Evolutionary conservation across 192 early-diverging fungal genomes (phyloP), one percentile per base, ranked within the genome.

Genomic region (Thoreauomyces humboldtii): DNA sequence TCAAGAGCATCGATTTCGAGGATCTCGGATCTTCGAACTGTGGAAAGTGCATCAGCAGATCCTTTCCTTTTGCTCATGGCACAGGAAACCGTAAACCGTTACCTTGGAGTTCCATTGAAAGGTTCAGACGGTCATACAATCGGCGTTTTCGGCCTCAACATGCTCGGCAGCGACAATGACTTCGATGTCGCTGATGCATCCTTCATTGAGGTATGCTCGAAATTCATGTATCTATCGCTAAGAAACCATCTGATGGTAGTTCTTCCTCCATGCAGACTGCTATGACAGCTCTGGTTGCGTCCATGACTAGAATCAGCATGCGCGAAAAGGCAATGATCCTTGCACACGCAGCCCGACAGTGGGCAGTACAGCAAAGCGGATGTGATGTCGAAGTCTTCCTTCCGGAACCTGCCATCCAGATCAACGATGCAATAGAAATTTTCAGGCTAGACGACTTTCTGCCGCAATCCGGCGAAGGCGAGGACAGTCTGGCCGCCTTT

Each of bases 51-150:
- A n/a, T n/a, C n/a, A n/a, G n/a, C n/a, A n/a, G n/a, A n/a, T n/a
- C n/a, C n/a, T n/a, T n/a, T n/a, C n/a, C n/a, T n/a, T n/a, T n/a
- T n/a, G n/a, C n/a, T n/a, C n/a, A n/a, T n/a, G n/a, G n/a, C n/a
- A n/a, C n/a, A n/a, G n/a, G n/a, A n/a, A n/a, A n/a, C n/a, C n/a
- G n/a, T 57, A 2, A 31, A 44, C 15, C 55, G 54, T 52, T 75
- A 61, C 33, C 46, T 75, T 33, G 73, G 73, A 6, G 32, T 71
- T 2, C 73, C 73, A 5, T 15, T 75, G 19, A 44, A 65, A 15
- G 28, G 62, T n/a, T 9, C 17, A 7, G 32, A 19, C 7, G 56
- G 32, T 14, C 55, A 66, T 21, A 32, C 61, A 0, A 65, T 75
- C 2, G 73, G 73, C 42, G 65, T 70, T 0, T 17, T 75, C 4